Evolutionary conservation across 805 yeast species (phyloP), one percentile per base, ranked within the genome.

Genomic region (Nakazawaea ernobii): DNA sequence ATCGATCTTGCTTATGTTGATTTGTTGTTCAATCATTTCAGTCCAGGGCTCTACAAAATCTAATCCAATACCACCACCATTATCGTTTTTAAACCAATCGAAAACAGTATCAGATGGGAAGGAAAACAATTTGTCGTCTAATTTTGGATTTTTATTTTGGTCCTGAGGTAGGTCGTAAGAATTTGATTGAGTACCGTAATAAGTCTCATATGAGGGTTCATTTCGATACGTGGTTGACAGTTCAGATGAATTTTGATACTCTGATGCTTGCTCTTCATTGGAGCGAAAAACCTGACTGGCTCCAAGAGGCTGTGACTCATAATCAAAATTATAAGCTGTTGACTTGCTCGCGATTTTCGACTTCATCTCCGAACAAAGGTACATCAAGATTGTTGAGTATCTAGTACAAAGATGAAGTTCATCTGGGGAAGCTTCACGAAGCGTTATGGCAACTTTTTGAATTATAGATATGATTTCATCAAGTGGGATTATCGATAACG

Each of bases 351-450:
- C 36, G 20, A 43, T 43, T 29, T 42, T 48, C 5, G 44, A 39
- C 56, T 78, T 82, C 80, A 86, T 80, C 59, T 86, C 89, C 3
- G 86, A 78, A 52, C 89, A 85, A 38, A 88, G 68, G 55, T 81
- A 86, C 80, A 85, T 74, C 55, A 88, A 65, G 44, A 86, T 84
- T 11, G 86, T 84, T 10, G 90, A 82, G 58, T 88, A 88, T 42
- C 95, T 68, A 0, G 87, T 80, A 60, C 95, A 84, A 30, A 90
- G 68, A 66, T 90, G 97, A 35, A 90, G 68, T 53, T 88, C 95
- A 65, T 90, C 97, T 0, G 96, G 96, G 1, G 95, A 78, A 26
- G 96, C 85, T 55, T 86, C 95, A 48, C 89, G 66, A 35, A 90
- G 65, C 1, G 84, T 82, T 13, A 80, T 72, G 0, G 96, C 92